phyloP scores from a whole-genome alignment of 345 rosid genomes.

The Ailanthus altissimus region DNA sequence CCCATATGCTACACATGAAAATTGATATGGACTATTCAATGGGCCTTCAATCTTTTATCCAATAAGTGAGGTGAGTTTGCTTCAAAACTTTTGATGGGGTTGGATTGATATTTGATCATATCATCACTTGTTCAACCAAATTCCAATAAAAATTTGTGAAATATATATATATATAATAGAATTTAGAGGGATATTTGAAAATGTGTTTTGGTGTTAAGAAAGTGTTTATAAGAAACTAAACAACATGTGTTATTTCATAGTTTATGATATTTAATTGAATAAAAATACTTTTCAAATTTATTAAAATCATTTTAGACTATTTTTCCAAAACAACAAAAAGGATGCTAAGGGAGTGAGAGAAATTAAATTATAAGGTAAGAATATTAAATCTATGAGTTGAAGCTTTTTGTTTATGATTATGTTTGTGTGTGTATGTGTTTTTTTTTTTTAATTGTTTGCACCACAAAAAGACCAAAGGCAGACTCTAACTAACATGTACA shows the following conservation, averaged over 20 bases:
- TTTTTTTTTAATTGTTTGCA: no score
- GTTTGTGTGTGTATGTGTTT: no score
- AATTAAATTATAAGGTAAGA: no score
- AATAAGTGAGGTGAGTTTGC: background rate
- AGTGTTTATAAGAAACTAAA: background rate
- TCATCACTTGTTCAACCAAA: conserved; percentile 3
- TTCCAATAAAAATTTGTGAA: background rate
- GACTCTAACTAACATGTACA: no score
- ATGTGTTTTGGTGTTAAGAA: background rate
- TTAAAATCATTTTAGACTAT: no score
- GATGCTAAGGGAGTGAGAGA: no score
- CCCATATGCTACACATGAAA: background rate
- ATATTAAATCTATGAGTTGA: no score
- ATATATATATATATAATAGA: background rate
- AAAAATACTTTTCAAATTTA: background rate
- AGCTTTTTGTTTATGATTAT: no score
- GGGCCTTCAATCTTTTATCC: background rate
- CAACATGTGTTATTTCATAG: background rate
- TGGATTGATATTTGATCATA: background rate
- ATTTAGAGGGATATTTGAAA: no score
- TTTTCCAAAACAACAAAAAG: no score
- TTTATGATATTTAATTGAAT: background rate
- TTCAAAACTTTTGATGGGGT: background rate
- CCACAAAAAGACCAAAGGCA: no score
- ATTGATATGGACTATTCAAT: background rate